Percentiles rank a stretch among this genome's conserved stretches.
Conservation (phyloP, 352 stramenopile genomes). For the Phytophthora pini region DNA sequence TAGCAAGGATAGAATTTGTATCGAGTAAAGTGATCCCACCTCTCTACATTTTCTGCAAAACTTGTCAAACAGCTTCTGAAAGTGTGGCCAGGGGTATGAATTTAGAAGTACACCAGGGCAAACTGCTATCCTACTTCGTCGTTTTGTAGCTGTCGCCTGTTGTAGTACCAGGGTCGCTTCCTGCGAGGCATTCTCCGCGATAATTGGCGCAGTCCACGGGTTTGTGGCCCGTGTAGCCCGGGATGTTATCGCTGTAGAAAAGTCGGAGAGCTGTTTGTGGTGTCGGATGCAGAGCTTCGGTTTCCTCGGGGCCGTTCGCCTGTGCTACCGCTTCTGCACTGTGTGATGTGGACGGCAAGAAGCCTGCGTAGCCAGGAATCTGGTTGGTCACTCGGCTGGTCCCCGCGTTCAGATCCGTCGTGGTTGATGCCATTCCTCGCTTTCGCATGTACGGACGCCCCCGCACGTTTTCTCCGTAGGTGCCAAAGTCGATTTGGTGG, state of each 20-base stretch:
- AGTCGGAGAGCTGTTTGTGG: slow-evolving; percentile 63
- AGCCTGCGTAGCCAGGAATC: slow-evolving; percentile 80
- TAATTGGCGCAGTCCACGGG: slow-evolving; percentile 82
- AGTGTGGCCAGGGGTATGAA: not conserved
- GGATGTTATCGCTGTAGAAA: slow-evolving; percentile 84
- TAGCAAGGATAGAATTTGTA: not conserved
- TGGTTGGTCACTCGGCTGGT: slow-evolving; percentile 82
- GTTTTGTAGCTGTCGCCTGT: slow-evolving; percentile 67
- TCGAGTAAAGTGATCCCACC: not conserved
- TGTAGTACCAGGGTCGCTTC: slow-evolving; percentile 62
- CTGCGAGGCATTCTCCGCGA: slow-evolving; percentile 70
- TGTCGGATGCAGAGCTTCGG: slow-evolving; percentile 31
- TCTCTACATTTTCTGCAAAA: no score
- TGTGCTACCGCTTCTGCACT: slow-evolving; percentile 68
- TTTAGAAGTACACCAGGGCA: slow-evolving; percentile 6
- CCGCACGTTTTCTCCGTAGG: slow-evolving; percentile 67
- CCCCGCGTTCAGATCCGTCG: slow-evolving; percentile 69
- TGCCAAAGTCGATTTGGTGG: slow-evolving; percentile 77
- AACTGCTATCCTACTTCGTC: slow-evolving; percentile 45
- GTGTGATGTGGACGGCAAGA: slow-evolving; percentile 64
- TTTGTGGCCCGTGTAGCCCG: slow-evolving; percentile 85
- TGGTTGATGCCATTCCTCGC: slow-evolving; percentile 83
- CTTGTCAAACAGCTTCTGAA: no score
- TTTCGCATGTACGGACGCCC: slow-evolving; percentile 76
- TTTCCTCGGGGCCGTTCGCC: slow-evolving; percentile 48